Percentiles rank a stretch among this genome's conserved stretches.
Evolutionary conservation across 2,329 filamentous ascomycete species (phyloP).

Genomic region (Paecilomyces sp.): DNA sequence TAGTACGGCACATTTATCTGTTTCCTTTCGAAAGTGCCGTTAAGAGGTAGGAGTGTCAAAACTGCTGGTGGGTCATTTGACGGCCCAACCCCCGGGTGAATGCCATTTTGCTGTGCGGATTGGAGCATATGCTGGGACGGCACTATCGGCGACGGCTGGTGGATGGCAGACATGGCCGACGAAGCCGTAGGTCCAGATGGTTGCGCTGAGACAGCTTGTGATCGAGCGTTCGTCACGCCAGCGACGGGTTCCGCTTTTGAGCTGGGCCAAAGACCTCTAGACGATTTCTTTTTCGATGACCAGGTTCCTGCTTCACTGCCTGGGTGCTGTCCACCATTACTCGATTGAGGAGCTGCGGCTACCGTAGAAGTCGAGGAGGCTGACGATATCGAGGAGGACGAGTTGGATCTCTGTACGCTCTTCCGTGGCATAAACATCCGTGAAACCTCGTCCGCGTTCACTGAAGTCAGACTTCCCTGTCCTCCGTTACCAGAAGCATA

Average conservation of each 20-base stretch:
- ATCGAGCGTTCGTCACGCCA: slow-evolving; percentile 54
- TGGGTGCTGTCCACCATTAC: slow-evolving; percentile 29
- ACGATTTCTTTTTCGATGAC: slow-evolving; percentile 40
- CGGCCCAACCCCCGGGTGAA: slow-evolving; percentile 36
- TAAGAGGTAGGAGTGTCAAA: slow-evolving; percentile 80
- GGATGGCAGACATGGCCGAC: slow-evolving; percentile 56
- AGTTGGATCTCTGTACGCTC: slow-evolving; percentile 77
- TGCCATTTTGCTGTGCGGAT: slow-evolving; percentile 54
- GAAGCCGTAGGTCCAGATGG: slow-evolving; percentile 53
- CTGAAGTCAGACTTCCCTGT: slow-evolving; percentile 58
- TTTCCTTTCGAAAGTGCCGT: slow-evolving; percentile 95
- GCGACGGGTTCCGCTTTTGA: slow-evolving; percentile 60
- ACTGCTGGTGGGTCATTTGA: slow-evolving; percentile 62
- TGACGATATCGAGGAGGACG: slow-evolving; percentile 72
- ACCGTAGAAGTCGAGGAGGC: slow-evolving; percentile 48
- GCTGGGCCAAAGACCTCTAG: slow-evolving; percentile 55
- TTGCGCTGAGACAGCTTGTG: slow-evolving; percentile 54
- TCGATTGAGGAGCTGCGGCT: slow-evolving; percentile 22
- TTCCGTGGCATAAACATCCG: slow-evolving; percentile 89
- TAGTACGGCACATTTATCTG: slow-evolving; percentile 88
- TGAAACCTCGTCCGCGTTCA: slow-evolving; percentile 77
- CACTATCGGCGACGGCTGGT: slow-evolving; percentile 55
- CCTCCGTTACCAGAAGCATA: slow-evolving; percentile 48
- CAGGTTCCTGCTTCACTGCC: slow-evolving; percentile 31
- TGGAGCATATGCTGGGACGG: slow-evolving; percentile 65